Base-by-base conservation (phyloP, 2,329 filamentous ascomycete genomes). In the Penicillium sp. region DNA sequence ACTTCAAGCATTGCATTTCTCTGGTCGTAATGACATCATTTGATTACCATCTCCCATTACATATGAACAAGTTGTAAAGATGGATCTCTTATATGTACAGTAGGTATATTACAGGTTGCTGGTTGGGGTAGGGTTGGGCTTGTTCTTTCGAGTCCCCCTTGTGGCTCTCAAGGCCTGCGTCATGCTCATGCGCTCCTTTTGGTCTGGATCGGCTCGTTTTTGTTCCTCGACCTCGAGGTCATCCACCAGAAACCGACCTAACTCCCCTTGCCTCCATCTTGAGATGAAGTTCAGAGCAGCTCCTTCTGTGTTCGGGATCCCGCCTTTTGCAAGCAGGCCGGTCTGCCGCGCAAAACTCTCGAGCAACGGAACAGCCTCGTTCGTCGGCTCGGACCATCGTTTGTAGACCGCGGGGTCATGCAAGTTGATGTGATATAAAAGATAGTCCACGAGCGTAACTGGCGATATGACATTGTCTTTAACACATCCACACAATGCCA, bases 401-500 rank as follows among this genome's bases (percentile, higher is more conserved):
- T 71, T 66, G 73, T 96, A 96, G 5, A 87, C 66, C 2, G 62
- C 58, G 0, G 88, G 84, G 62, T 88, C 81, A 54, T 81, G 77
- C 36, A 81, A 75, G 70, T 99, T 99, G 54, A 97, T 80, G 52
- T 87, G 86, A 75, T 85, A 97, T 7, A 99, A 84, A 18, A 97
- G 81, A 72, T 96, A 99, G 70, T 99, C 94, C 32, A 90, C 92
- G 10, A 97, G 76, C 22, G 89, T 89, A 55, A 89, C 84, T 14
- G 87, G 82, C 1, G 88, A 83, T 49, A 99, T 87, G 36, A 97
- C 82, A 0, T 89, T 90, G 71, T 96, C 91, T 72, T 96, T 96
- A 51, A 99, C 91, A 71, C 89, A 90, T 18, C 93, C 91, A 48
- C 91, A 92, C 1, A 97, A 83, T 2, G 92, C 89, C n/a, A 99